These are phyloP conservation scores for Cunninghamia lanceolata DNA, from an alignment of 75 land plant genomes.

Conservation along the genomic window DNA sequence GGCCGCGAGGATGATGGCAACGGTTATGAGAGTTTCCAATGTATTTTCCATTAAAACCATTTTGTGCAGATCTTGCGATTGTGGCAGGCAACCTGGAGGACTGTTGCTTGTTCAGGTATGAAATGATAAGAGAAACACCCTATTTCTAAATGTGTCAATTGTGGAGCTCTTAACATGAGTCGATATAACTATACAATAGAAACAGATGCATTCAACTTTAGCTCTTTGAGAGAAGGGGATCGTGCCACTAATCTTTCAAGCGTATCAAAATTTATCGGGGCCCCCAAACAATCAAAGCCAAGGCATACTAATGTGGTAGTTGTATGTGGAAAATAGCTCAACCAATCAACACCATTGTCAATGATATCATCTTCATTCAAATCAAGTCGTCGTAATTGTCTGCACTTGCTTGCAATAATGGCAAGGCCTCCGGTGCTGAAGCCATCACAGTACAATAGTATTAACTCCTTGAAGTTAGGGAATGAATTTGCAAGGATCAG, in stretches of 20 bases:
- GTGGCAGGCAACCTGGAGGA: slow-evolving; percentile 33
- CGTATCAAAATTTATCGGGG: slow-evolving; percentile 42
- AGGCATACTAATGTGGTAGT: slow-evolving; percentile 47
- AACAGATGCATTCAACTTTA: slow-evolving; percentile 39
- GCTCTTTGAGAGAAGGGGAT: slow-evolving; percentile 40
- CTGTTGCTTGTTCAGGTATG: slow-evolving; percentile 16
- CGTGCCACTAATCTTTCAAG: slow-evolving; percentile 58
- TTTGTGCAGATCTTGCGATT: too few species aligned
- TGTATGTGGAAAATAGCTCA: slow-evolving; percentile 54
- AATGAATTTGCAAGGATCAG: slow-evolving; percentile 35
- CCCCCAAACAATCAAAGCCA: slow-evolving; percentile 49
- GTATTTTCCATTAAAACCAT: too few species aligned
- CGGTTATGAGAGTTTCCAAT: too few species aligned
- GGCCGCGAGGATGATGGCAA: too few species aligned
- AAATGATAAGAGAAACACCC: slow-evolving; percentile 42
- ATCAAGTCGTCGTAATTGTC: slow-evolving; percentile 59
- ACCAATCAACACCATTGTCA: slow-evolving; percentile 67
- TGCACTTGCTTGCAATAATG: too few species aligned
- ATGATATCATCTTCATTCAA: slow-evolving; percentile 47
- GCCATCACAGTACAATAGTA: slow-evolving; percentile 68
- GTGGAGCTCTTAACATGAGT: slow-evolving; percentile 57
- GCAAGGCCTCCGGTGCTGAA: too few species aligned
- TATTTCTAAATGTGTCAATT: slow-evolving; percentile 69
- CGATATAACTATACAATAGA: slow-evolving; percentile 47
- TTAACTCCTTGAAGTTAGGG: slow-evolving; percentile 47